Base-by-base conservation (phyloP, 257 asterid species). In the Penstemon davidsonii region DNA sequence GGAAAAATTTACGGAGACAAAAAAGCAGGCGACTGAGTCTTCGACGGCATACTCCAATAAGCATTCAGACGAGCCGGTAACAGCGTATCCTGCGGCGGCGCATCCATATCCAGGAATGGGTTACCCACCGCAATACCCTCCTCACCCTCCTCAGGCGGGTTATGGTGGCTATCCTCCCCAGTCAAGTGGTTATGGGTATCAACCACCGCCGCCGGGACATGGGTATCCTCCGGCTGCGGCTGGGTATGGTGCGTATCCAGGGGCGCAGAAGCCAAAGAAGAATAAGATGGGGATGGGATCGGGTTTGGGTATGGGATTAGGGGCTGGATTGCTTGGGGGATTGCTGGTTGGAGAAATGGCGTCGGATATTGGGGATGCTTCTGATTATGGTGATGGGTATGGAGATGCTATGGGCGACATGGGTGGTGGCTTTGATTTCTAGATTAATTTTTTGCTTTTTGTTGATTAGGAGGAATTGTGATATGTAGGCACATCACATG, bases 291-390 rank as follows among this genome's bases (percentile, higher is more conserved):
- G 84, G 8, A 75, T 68, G 79, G 91, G 86, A 8, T 75, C 68
- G 2, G 96, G 92, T 4, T 8, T 85, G 3, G 98, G 96, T 6
- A 2, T 92, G 84, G 98, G 96, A 42, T 75, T 92, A 60, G 98
- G 96, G 1, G 94, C 94, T 19, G 98, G 98, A 60, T 76, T 92
- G 85, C 87, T 92, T 0, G 98, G 98, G 25, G 98, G 98, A 37
- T 56, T 92, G 80, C 75, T 92, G 67, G 79, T 92, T 5, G 98
- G 98, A 46, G 98, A 89, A 4, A 87, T 87, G 91, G 79, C 73
- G 1, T 76, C 82, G 70, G 85, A 80, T 57, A n/a, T 78, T 25
- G 83, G 84, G 2, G 96, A 92, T 3, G 69, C 74, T 0, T 83
- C 79, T 51, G 81, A 68, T 2, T 82, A 82, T 54, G 82, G 77